These are phyloP conservation scores for Rhizopogon roseolus DNA, from an alignment of 768 basidiomycete species.

Conservation along the genomic window DNA sequence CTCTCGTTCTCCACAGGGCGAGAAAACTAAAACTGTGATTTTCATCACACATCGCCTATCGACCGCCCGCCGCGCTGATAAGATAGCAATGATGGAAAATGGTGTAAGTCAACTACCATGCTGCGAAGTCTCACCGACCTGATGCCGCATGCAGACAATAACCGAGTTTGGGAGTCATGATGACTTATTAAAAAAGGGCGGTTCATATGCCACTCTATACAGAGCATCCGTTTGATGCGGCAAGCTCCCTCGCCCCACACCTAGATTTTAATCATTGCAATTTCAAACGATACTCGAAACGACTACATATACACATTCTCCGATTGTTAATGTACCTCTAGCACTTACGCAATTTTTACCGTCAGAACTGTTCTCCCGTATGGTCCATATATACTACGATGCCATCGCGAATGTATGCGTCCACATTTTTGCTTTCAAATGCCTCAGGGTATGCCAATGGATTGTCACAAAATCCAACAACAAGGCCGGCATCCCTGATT, in stretches of 20 bases:
- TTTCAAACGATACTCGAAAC: constrained; percentile 11
- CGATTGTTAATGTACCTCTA: constrained; percentile 18
- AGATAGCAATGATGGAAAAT: constrained; percentile 82
- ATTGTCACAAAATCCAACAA: constrained; percentile 81
- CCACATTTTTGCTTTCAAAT: constrained; percentile 48
- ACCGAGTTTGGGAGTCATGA: constrained; percentile 74
- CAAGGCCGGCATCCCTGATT: constrained; percentile 82
- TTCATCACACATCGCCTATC: constrained; percentile 83
- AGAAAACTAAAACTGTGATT: constrained; percentile 65
- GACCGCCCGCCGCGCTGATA: constrained; percentile 79
- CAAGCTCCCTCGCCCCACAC: background rate
- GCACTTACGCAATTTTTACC: constrained; percentile 15
- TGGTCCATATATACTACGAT: constrained; percentile 66
- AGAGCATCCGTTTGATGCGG: constrained; percentile 53
- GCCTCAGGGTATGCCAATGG: constrained; percentile 34
- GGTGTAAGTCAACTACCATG: constrained; percentile 37
- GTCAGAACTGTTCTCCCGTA: constrained; percentile 37
- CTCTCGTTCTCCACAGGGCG: constrained; percentile 51
- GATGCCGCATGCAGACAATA: constrained; percentile 47
- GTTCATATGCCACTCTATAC: constrained; percentile 67
- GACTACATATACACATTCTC: constrained; percentile 11
- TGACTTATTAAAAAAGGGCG: constrained; percentile 53
- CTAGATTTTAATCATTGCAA: background rate
- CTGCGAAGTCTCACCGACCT: constrained; percentile 7
- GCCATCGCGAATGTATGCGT: constrained; percentile 64